Evolutionary conservation across 1,139 yeast species (phyloP), one percentile per base, ranked within the genome.

Genomic region (Scheffersomyces quercinus): DNA sequence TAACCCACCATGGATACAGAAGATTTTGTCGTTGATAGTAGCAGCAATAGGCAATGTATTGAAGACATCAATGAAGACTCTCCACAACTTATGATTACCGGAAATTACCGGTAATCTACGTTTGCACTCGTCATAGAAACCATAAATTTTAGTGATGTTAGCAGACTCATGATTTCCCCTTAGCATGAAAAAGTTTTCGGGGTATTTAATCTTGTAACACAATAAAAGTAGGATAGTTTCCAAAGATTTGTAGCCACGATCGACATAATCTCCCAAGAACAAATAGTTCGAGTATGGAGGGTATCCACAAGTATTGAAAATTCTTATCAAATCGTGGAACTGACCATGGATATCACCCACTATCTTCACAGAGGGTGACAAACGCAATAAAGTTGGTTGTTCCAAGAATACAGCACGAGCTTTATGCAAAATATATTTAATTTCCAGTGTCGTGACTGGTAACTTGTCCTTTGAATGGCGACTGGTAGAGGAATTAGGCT

Each of bases 321-420:
- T 83, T 50, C 95, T 73, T 49, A 87, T 68, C 51, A 88, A 73
- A 65, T 88, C 96, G 49, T 78, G 77, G 58, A 81, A 88, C 63
- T 88, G 96, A 10, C 96, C 96, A 64, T 88, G 96, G 42, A 88
- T 82, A 64, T 88, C 96, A 41, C 95, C 96, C 28, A 88, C 95
- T 41, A 88, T 81, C 63, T 88, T 88, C 28, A 88, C 93, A 0
- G 96, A 95, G 0, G 95, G 89, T 29, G 89, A 83, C 47, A 88
- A 68, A 58, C 84, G 83, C 51, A 89, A 70, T 44, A 89, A 67
- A 34, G 87, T 79, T 11, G 97, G 96, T 60, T 89, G 96, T 28
- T 75, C 77, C 64, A 88, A 62, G 49, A 89, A 86, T 15, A 87
- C 75, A 46, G 82, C 82, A 43, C 95, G 70, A 2, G 89, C 83